Evolutionary conservation across 768 basidiomycete species (phyloP), one percentile per base, ranked within the genome.

Genomic region (Suillus variegatus): DNA sequence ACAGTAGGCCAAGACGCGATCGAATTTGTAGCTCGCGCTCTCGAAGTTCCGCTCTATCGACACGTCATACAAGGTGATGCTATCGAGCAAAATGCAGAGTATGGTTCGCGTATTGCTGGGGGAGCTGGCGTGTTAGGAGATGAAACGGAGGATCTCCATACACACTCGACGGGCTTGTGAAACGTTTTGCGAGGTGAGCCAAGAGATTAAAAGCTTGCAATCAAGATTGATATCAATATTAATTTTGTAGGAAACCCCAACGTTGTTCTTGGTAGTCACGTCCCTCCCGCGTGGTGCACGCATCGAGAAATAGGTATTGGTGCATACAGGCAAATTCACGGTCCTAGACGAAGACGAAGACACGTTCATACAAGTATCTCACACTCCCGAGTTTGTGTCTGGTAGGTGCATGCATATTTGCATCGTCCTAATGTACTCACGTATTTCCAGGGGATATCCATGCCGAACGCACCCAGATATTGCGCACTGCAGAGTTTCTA

Each of bases 1-100:
- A 98, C 97, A n/a, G 96, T 99, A 35, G 97, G 96, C 1, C 96
- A 98, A 74, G 93, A 95, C 64, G 94, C 94, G 20, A 90, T 99
- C 65, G 88, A 93, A 58, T 82, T 91, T 60, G 89, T 99, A 63
- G 95, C 95, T 25, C 81, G 82, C 60, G 94, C 97, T 2, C 81
- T 99, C 64, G 90, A 88, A 18, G 86, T 97, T 2, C 97, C 97
- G 10, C 83, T 99, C 12, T 93, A 91, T 79, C 85, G 93, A 36
- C 84, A 85, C 64, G 82, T 93, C 38, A 99, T 99, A 66, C 82
- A 80, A 10, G 97, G 97, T 1, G 81, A 82, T 36, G 91, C 97
- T 2, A 76, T 98, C 12, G 89, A 93, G 61, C 89, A 91, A 76
- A 88, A 89, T 55, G 80, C 85, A 13, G 95, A 98, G 74, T 99